Conservation (phyloP, 2,329 filamentous ascomycete genomes). For the Cytospora leucostoma region DNA sequence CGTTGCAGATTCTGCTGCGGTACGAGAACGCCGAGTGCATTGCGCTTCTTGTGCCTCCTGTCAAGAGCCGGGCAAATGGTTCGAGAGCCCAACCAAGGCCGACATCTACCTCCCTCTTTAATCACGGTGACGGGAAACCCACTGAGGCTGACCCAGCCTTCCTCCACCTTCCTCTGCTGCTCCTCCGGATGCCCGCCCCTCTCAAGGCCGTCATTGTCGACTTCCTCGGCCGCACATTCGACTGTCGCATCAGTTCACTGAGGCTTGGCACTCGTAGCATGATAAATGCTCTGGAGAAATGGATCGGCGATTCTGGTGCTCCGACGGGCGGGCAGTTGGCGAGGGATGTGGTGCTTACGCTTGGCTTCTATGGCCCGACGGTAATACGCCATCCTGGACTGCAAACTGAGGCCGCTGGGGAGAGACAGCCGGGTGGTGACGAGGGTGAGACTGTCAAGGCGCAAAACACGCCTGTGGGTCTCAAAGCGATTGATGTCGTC, state of each 20-base stretch:
- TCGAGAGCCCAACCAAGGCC: constrained; percentile 14
- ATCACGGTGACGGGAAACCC: constrained; percentile 5
- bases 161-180: constrained; percentile 51
- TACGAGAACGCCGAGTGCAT: constrained; percentile 56
- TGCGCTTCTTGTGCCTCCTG: constrained; percentile 51
- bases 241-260: constrained; percentile 56
- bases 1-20: constrained; percentile 49
- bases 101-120: not conserved
- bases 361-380: constrained; percentile 51
- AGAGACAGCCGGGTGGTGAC: constrained; percentile 17
- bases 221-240: constrained; percentile 56
- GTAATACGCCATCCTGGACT: not conserved
- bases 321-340: constrained; percentile 37
- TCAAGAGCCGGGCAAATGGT: constrained; percentile 15
- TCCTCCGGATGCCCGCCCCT: constrained; percentile 57
- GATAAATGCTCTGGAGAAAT: constrained; percentile 52
- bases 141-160: constrained; percentile 38
- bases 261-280: constrained; percentile 54
- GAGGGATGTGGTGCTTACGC: constrained; percentile 52
- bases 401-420: not conserved
- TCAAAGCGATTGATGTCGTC: constrained; percentile 53
- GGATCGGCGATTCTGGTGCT: constrained; percentile 46
- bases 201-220: constrained; percentile 51
- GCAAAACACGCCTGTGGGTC: constrained; percentile 32
- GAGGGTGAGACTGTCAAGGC: constrained; percentile 21